Evolutionary conservation across 1,284 basidiomycete genomes (phyloP).

Genomic region (Cutaneotrichosporon cavernicola): DNA sequence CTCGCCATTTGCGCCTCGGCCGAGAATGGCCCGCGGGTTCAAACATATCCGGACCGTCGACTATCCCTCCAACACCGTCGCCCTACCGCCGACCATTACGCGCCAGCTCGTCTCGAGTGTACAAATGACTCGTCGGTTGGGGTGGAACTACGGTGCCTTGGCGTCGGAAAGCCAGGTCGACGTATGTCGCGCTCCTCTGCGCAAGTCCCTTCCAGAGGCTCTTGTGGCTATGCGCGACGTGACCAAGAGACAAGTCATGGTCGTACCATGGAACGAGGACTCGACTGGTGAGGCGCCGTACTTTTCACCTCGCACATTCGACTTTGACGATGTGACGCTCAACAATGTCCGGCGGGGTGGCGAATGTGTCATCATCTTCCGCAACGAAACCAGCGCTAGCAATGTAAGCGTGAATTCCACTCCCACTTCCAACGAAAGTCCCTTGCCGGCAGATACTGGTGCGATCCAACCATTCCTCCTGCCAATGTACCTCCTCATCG

Average conservation of each 20-base stretch:
- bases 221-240: background rate
- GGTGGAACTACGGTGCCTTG: background rate
- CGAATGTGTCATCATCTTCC: conserved; percentile 2
- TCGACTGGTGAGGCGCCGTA: background rate
- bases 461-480: background rate
- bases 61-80: background rate
- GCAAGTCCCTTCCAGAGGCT: background rate
- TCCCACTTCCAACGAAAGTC: background rate
- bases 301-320: background rate
- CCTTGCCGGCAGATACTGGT: background rate
- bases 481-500: background rate
- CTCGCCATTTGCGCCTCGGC: background rate
- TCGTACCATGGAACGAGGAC: background rate
- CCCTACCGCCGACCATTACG: background rate
- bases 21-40: background rate
- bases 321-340: background rate
- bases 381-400: background rate
- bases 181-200: background rate
- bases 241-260: background rate
- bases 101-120: background rate
- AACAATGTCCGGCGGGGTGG: background rate
- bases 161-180: background rate
- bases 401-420: background rate
- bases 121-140: background rate
- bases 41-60: background rate